Evolutionary conservation across 176 grass and related monocot genomes (phyloP), one percentile per base, ranked within the genome.

Genomic region (Aegilops bicornis): DNA sequence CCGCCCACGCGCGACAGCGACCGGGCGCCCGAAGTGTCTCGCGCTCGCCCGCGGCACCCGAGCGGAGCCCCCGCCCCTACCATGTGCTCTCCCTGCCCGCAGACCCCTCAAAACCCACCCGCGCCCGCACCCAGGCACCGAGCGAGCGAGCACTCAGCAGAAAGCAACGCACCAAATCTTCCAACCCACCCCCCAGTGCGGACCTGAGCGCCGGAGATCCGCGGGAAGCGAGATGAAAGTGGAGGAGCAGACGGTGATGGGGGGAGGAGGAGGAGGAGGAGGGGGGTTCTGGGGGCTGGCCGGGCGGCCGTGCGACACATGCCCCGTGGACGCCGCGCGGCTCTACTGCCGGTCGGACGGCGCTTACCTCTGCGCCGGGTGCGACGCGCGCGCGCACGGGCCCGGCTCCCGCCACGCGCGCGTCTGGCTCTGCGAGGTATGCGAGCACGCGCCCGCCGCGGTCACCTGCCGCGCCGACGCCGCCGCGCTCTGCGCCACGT

Each of bases 381-480:
- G 90, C 82, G 90, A 90, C 79, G 83, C 48, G 63, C 86, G 86
- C 9, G 71, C 76, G 71, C 86, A 85, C 86, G 86, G 86, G 2
- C 1, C 70, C 10, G 88, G 70, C 1, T 86, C 83, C 0, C 78
- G 90, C 72, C 88, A 90, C 88, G 84, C 88, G 73, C 84, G 88
- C 73, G 73, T 90, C 73, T 90, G 86, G 86, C 78, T 89, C 40
- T 97, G 95, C 83, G 95, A 97, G 52, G 91, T 92, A 23, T 98
- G 93, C 85, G 83, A 89, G 64, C 90, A 89, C 80, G 93, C 91
- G 11, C 91, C 93, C 4, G 91, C 91, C 9, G 67, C 81, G 0
- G 80, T 98, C 70, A 95, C 94, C 40, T 98, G 95, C 79, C 83
- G 88, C 22, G 96, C 93, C 35, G 96, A 95, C 82, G 89, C 93